Conservation (phyloP, 2,329 filamentous ascomycete genomes). For the Scorias spongiosa region DNA sequence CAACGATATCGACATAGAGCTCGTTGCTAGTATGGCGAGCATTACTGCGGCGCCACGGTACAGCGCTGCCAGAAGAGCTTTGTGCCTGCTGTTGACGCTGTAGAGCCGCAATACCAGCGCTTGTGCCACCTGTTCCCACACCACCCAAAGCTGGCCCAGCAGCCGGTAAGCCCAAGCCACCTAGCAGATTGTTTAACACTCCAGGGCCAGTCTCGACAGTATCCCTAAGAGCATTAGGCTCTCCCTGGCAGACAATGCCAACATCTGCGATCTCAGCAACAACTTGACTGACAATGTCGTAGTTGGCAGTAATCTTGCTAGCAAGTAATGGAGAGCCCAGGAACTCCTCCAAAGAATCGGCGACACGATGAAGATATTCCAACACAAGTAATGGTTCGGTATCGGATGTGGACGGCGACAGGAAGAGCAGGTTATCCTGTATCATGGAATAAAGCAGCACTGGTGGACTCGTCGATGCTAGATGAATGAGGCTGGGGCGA, state of each 20-base stretch:
- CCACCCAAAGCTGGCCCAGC: conserved; percentile 2
- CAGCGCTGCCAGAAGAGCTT: conserved; percentile 28
- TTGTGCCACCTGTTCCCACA: not conserved
- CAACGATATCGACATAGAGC: conserved; percentile 88
- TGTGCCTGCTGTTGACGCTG: conserved; percentile 9
- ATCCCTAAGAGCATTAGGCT: conserved; percentile 83
- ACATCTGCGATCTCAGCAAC: conserved; percentile 94
- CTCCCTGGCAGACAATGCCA: conserved; percentile 75
- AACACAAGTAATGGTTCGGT: conserved; percentile 78
- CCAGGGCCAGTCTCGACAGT: conserved; percentile 74
- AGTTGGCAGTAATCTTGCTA: conserved; percentile 73
- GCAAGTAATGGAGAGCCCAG: conserved; percentile 75
- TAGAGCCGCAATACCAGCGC: conserved; percentile 4
- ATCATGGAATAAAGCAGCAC: conserved; percentile 76
- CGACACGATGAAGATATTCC: conserved; percentile 84
- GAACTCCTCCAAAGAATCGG: conserved; percentile 90
- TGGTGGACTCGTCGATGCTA: conserved; percentile 66
- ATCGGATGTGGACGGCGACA: conserved; percentile 73
- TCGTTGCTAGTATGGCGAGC: conserved; percentile 95
- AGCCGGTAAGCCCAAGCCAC: conserved; percentile 64
- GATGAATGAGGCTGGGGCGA: conserved; percentile 72
- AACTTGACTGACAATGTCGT: conserved; percentile 87
- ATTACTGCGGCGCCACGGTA: conserved; percentile 84
- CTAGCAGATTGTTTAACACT: conserved; percentile 74
- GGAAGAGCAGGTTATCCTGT: conserved; percentile 77